A percentile compares a stretch with the other conserved stretches of the same genome.
Evolutionary conservation across 75 land plant species (phyloP).

Genomic region (Cupressus sempervirens): DNA sequence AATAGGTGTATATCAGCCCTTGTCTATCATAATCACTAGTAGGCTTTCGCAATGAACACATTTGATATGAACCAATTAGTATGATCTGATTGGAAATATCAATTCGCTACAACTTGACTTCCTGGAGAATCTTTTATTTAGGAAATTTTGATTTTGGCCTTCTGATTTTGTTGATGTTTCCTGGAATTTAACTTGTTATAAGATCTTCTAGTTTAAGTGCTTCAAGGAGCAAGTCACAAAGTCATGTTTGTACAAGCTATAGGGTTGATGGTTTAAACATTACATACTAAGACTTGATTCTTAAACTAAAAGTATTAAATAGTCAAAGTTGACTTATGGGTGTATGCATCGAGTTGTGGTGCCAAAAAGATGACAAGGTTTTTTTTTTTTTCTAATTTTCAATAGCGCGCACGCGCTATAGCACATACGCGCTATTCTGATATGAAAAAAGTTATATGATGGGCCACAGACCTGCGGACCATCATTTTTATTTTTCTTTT

Average conservation of each 20-base stretch:
- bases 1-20: slow-evolving; percentile 46
- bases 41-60: not conserved
- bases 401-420: too few relatives aligned
- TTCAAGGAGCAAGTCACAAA: not conserved
- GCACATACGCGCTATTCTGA: too few relatives aligned
- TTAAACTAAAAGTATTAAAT: too few relatives aligned
- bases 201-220: not conserved
- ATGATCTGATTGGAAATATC: not conserved
- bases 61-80: not conserved
- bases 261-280: too few relatives aligned
- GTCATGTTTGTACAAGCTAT: not conserved
- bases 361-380: too few relatives aligned
- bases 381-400: too few relatives aligned
- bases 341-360: too few relatives aligned
- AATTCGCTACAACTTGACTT: not conserved
- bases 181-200: slow-evolving; percentile 6
- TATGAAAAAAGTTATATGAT: too few relatives aligned
- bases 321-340: too few relatives aligned
- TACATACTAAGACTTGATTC: too few relatives aligned
- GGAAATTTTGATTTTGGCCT: not conserved
- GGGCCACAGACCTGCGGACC: too few relatives aligned
- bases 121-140: not conserved
- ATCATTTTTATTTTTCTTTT: too few relatives aligned
- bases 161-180: slow-evolving; percentile 5
- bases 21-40: not conserved